Percentiles rank a stretch among this genome's conserved stretches.
These are phyloP conservation scores for Leptodermis oblonga DNA, from an alignment of 257 asterid species.

Conservation along the genomic window DNA sequence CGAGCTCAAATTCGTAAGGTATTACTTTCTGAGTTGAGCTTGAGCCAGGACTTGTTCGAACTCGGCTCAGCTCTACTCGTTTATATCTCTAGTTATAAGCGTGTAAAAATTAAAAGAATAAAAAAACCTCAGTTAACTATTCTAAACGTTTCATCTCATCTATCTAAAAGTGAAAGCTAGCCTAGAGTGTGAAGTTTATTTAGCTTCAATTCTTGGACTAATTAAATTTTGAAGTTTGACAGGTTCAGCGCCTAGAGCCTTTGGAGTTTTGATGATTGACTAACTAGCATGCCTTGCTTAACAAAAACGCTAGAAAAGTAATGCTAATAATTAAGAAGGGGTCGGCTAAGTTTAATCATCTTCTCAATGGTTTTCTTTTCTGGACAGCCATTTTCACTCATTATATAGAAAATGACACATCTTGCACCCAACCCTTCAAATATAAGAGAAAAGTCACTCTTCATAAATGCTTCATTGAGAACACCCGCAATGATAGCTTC, in stretches of 20 bases:
- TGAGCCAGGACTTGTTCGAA: too few species aligned
- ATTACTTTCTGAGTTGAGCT: too few species aligned
- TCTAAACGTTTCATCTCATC: neutral
- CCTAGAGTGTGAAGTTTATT: slow-evolving; percentile 1
- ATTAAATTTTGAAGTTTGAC: neutral
- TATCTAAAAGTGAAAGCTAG: neutral
- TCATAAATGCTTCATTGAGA: slow-evolving; percentile 7
- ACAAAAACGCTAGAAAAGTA: slow-evolving; percentile 10
- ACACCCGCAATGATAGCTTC: neutral
- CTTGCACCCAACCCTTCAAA: slow-evolving; percentile 9
- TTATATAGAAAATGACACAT: slow-evolving; percentile 14
- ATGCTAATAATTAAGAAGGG: neutral
- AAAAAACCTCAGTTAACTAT: too few species aligned
- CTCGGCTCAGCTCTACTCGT: too few species aligned
- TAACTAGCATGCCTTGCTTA: slow-evolving; percentile 12
- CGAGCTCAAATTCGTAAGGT: too few species aligned
- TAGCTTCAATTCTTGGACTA: neutral
- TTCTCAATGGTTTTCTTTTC: neutral
- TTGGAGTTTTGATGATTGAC: neutral
- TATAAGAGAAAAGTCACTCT: slow-evolving; percentile 6
- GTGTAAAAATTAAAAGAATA: too few species aligned
- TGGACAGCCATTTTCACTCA: slow-evolving; percentile 12
- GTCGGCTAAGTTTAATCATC: slow-evolving; percentile 7
- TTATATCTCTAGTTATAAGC: too few species aligned
- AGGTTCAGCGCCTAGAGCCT: neutral